Conservation (phyloP, 306 rosid genomes). For the Astragalus glycyphyllos region DNA sequence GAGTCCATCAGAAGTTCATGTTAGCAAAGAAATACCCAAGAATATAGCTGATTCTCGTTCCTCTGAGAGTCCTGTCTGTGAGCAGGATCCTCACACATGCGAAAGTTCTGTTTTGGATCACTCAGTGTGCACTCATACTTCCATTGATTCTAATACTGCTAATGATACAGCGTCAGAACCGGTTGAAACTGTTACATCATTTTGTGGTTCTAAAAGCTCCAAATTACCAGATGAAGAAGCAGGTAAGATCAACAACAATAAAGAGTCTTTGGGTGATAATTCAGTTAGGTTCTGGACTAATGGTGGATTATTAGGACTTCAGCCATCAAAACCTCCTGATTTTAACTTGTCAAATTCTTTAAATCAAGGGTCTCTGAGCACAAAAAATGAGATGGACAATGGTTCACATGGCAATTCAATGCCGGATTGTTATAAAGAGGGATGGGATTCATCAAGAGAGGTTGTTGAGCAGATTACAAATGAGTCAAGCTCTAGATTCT, state of each 20-base stretch:
- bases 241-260: conserved; percentile 45
- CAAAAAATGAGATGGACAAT: conserved; percentile 45
- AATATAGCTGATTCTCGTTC: conserved; percentile 39
- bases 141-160: conserved; percentile 30
- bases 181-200: conserved; percentile 38
- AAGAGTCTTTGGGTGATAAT: conserved; percentile 55
- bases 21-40: conserved; percentile 37
- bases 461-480: conserved; percentile 41
- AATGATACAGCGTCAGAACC: conserved; percentile 51
- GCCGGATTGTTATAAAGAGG: too few relatives aligned
- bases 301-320: conserved; percentile 95
- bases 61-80: conserved; percentile 36
- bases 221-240: conserved; percentile 50
- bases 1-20: conserved; percentile 36
- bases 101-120: conserved; percentile 47
- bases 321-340: conserved; percentile 95
- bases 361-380: conserved; percentile 45
- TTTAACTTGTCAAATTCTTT: conserved; percentile 59
- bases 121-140: conserved; percentile 35
- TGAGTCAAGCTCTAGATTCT: conserved; percentile 50
- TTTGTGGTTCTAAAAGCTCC: conserved; percentile 43
- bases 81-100: conserved; percentile 46
- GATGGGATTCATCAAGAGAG: conserved; percentile 40
- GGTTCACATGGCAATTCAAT: conserved; percentile 43
- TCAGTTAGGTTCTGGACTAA: conserved; percentile 88